Conservation (phyloP, 2,329 filamentous ascomycete species). For the Calycina marina region DNA sequence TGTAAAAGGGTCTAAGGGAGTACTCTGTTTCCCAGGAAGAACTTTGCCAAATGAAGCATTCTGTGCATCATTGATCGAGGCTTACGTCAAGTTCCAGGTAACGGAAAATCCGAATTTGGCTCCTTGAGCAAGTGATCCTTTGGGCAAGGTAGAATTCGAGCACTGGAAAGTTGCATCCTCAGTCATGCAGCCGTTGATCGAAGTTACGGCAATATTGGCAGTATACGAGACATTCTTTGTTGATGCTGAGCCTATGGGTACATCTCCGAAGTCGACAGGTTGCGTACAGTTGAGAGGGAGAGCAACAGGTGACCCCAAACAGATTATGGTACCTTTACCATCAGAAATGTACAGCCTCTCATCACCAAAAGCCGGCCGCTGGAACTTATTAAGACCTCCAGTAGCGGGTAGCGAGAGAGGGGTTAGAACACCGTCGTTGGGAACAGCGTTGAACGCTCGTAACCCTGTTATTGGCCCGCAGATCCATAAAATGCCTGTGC, state of each 20-base stretch:
- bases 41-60: slow-evolving; percentile 10
- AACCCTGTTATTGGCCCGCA: slow-evolving; percentile 25
- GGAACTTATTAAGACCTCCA: slow-evolving; percentile 25
- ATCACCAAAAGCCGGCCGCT: slow-evolving; percentile 26
- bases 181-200: slow-evolving; percentile 19
- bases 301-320: slow-evolving; percentile 24
- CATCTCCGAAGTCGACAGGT: slow-evolving; percentile 23
- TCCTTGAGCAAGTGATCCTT: slow-evolving; percentile 19
- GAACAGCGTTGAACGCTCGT: slow-evolving; percentile 25
- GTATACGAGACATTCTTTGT: slow-evolving; percentile 20
- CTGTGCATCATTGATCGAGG: slow-evolving; percentile 5
- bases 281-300: slow-evolving; percentile 24
- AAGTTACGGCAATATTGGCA: slow-evolving; percentile 22
- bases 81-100: slow-evolving; percentile 20
- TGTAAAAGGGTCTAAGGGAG: slow-evolving; percentile 23
- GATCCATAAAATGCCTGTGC: slow-evolving; percentile 26
- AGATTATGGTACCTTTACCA: slow-evolving; percentile 15
- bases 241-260: slow-evolving; percentile 18
- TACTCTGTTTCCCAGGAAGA: slow-evolving; percentile 22
- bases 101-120: slow-evolving; percentile 23
- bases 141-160: slow-evolving; percentile 22
- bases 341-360: slow-evolving; percentile 21
- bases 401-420: slow-evolving; percentile 22
- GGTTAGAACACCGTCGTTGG: slow-evolving; percentile 22
- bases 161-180: slow-evolving; percentile 21